Percentiles rank a stretch among this genome's conserved stretches.
These are phyloP conservation scores for Sarocladium brachiariae DNA, from an alignment of 2,329 filamentous ascomycete species.

Conservation along the genomic window DNA sequence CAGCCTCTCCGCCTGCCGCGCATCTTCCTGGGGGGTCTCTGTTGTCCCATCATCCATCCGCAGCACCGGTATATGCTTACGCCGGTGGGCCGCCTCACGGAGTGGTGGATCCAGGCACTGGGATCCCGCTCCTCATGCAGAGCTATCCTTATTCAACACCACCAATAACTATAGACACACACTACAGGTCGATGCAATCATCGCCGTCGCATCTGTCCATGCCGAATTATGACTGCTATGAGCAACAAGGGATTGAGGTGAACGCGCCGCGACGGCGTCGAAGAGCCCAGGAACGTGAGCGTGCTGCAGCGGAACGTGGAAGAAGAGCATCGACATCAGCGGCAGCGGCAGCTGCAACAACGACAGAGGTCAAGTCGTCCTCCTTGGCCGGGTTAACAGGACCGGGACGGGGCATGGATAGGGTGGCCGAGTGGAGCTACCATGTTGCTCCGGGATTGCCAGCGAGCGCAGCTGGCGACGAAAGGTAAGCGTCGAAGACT, in stretches of 20 bases:
- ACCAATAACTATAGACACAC: not conserved
- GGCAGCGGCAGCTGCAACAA: not conserved
- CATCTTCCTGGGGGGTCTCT: not conserved
- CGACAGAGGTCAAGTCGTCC: slow-evolving; percentile 25
- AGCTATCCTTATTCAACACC: not conserved
- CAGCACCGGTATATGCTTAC: not conserved
- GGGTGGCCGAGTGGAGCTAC: slow-evolving; percentile 42
- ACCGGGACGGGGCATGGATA: slow-evolving; percentile 36
- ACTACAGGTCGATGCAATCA: not conserved
- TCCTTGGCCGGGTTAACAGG: slow-evolving; percentile 41
- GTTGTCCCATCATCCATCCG: not conserved
- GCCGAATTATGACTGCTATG: slow-evolving; percentile 1
- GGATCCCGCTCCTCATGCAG: not conserved
- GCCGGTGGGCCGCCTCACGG: not conserved
- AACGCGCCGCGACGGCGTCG: not conserved
- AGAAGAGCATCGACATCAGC: not conserved
- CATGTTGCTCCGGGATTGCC: slow-evolving; percentile 39
- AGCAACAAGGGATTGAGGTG: not conserved
- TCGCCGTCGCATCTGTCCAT: not conserved
- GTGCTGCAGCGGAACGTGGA: not conserved
- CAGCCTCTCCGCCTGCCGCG: not conserved
- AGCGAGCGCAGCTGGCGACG: slow-evolving; percentile 17
- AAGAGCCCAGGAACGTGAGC: not conserved
- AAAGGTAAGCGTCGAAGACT: not conserved
- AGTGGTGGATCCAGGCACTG: not conserved